phyloP scores from a whole-genome alignment of 192 early-diverging fungal genomes.

The Rhizophlyctis rosea region DNA sequence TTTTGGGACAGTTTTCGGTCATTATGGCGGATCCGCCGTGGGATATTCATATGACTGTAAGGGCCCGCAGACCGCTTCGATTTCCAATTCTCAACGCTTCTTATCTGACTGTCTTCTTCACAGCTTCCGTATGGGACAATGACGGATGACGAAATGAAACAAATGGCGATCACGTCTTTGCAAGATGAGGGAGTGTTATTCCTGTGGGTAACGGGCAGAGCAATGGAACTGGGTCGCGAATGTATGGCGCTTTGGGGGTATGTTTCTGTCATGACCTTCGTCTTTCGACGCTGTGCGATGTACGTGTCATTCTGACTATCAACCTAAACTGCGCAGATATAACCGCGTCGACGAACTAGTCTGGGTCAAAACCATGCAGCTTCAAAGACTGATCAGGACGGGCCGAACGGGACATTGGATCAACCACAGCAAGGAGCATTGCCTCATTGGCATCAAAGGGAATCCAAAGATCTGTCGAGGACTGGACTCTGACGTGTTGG shows the following conservation, averaged over 20 bases:
- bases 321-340: constrained; percentile 34
- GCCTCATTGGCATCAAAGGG: constrained; percentile 58
- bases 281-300: background rate
- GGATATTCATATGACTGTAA: constrained; percentile 61
- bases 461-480: constrained; percentile 37
- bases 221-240: constrained; percentile 61
- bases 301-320: too few species aligned
- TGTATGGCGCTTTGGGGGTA: constrained; percentile 44
- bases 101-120: background rate
- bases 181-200: constrained; percentile 60
- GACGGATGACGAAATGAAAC: constrained; percentile 64
- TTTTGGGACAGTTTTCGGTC: constrained; percentile 56
- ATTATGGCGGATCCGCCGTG: constrained; percentile 68
- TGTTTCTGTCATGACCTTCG: constrained; percentile 5
- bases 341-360: constrained; percentile 60
- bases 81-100: too few species aligned
- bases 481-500: constrained; percentile 56
- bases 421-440: constrained; percentile 67
- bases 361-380: constrained; percentile 66
- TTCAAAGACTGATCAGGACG: constrained; percentile 58
- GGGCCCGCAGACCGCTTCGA: too few species aligned
- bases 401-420: constrained; percentile 67
- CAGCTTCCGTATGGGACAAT: constrained; percentile 65
- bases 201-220: constrained; percentile 64
- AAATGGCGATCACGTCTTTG: constrained; percentile 42